Evolutionary conservation across 1,284 basidiomycete genomes (phyloP).

Genomic region (Cryptococcus sp.): DNA sequence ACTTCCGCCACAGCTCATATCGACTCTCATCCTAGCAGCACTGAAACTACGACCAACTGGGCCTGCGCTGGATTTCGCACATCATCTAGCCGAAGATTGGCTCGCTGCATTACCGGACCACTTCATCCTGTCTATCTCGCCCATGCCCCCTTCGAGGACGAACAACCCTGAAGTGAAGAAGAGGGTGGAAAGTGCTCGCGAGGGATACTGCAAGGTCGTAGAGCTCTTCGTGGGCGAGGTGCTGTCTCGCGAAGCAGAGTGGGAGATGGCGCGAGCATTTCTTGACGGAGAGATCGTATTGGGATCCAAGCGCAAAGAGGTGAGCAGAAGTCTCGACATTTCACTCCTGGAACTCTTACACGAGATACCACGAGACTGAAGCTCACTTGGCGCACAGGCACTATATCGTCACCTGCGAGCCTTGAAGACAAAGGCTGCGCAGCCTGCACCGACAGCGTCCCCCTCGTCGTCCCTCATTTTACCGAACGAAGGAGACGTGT

Average conservation of each 20-base stretch:
- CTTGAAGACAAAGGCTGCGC: slow-evolving; percentile 19
- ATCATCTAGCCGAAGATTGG: slow-evolving; percentile 41
- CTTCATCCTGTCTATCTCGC: slow-evolving; percentile 34
- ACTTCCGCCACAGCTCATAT: slow-evolving; percentile 41
- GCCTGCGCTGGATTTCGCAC: slow-evolving; percentile 34
- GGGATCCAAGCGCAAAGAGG: slow-evolving; percentile 49
- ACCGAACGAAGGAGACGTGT: slow-evolving; percentile 3
- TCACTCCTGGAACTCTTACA: background rate
- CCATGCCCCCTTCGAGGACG: background rate
- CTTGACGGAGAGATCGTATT: slow-evolving; percentile 46
- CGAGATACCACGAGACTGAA: background rate
- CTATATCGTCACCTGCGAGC: slow-evolving; percentile 43
- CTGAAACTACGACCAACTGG: slow-evolving; percentile 39
- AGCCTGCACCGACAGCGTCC: slow-evolving; percentile 27
- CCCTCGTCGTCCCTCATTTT: slow-evolving; percentile 30
- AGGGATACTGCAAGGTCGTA: slow-evolving; percentile 48
- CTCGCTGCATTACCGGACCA: slow-evolving; percentile 35
- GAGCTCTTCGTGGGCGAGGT: slow-evolving; percentile 51
- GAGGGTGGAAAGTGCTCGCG: slow-evolving; percentile 35
- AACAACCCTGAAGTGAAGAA: slow-evolving; percentile 22
- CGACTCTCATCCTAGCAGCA: slow-evolving; percentile 44
- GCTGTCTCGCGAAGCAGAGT: slow-evolving; percentile 45
- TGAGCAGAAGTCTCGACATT: slow-evolving; percentile 13
- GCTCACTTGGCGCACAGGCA: slow-evolving; percentile 17
- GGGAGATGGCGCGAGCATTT: slow-evolving; percentile 49